phyloP scores from a whole-genome alignment of 2,329 filamentous ascomycete species.

The Myotisia sp. region DNA sequence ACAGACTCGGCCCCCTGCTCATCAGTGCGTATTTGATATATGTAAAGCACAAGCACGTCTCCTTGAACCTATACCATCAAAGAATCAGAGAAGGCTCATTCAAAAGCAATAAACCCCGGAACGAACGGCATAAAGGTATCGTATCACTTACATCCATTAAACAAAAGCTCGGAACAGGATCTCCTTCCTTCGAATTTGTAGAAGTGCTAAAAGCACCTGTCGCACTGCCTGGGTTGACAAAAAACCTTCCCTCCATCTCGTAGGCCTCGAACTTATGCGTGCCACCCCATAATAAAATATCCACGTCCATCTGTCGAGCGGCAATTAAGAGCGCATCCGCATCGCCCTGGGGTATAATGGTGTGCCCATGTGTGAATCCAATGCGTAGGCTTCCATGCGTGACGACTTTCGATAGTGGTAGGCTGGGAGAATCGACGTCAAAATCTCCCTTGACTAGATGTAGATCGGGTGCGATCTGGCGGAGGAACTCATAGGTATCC shows the following conservation, averaged over 20 bases:
- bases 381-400: slow-evolving; percentile 55
- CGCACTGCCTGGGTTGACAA: slow-evolving; percentile 54
- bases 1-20: slow-evolving; percentile 64
- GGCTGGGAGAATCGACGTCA: slow-evolving; percentile 51
- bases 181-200: slow-evolving; percentile 51
- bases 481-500: slow-evolving; percentile 66
- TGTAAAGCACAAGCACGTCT: slow-evolving; percentile 87
- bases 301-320: slow-evolving; percentile 57
- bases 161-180: slow-evolving; percentile 81
- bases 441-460: slow-evolving; percentile 59
- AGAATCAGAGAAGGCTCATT: background rate
- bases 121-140: slow-evolving; percentile 1
- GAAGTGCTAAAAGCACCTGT: slow-evolving; percentile 51
- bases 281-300: slow-evolving; percentile 54
- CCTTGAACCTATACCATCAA: slow-evolving; percentile 62
- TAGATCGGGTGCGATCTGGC: slow-evolving; percentile 56
- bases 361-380: slow-evolving; percentile 57
- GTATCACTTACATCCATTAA: slow-evolving; percentile 76
- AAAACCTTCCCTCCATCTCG: slow-evolving; percentile 58
- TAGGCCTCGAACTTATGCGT: slow-evolving; percentile 58
- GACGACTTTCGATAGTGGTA: slow-evolving; percentile 53
- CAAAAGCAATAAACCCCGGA: background rate
- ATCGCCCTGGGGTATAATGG: slow-evolving; percentile 53
- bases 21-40: slow-evolving; percentile 73
- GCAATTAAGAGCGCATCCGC: slow-evolving; percentile 53